These are phyloP conservation scores for Claviceps purpurea DNA, from an alignment of 2,329 filamentous ascomycete species.

Conservation along the genomic window DNA sequence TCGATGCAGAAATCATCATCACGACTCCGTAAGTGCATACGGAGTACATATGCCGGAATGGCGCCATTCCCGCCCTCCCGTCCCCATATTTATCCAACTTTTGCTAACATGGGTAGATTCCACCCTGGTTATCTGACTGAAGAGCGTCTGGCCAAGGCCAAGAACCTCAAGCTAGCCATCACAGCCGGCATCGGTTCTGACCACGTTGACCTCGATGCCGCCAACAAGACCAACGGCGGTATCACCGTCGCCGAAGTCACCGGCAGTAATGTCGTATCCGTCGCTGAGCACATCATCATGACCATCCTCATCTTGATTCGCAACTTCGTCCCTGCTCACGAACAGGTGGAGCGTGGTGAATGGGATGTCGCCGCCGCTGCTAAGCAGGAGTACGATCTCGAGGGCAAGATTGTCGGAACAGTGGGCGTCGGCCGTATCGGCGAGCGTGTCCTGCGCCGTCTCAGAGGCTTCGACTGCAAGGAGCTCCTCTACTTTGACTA, in stretches of 20 bases:
- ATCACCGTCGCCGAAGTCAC: constrained; percentile 96
- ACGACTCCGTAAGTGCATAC: constrained; percentile 64
- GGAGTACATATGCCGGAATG: too few species aligned
- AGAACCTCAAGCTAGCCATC: constrained; percentile 96
- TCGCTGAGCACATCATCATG: constrained; percentile 98
- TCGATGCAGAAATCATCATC: constrained; percentile 97
- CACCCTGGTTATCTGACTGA: constrained; percentile 96
- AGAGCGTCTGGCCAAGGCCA: constrained; percentile 91
- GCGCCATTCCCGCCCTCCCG: too few species aligned
- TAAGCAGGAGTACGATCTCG: constrained; percentile 97
- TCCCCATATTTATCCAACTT: not conserved
- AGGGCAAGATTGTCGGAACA: constrained; percentile 94
- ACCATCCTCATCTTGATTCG: constrained; percentile 91
- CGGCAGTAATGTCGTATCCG: constrained; percentile 94
- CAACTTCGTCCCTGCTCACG: constrained; percentile 97
- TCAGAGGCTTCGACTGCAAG: constrained; percentile 99
- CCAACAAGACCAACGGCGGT: constrained; percentile 97
- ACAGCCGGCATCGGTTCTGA: constrained; percentile 97
- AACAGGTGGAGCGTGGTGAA: constrained; percentile 76
- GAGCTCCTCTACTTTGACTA: constrained; percentile 99
- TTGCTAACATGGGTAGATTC: constrained; percentile 46
- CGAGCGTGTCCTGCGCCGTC: constrained; percentile 88
- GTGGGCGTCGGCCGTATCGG: constrained; percentile 96
- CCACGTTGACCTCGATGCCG: constrained; percentile 91
- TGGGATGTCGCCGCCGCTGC: constrained; percentile 94